phyloP scores from a whole-genome alignment of 495 filamentous ascomycete genomes.

The Jackrogersella multiformis region DNA sequence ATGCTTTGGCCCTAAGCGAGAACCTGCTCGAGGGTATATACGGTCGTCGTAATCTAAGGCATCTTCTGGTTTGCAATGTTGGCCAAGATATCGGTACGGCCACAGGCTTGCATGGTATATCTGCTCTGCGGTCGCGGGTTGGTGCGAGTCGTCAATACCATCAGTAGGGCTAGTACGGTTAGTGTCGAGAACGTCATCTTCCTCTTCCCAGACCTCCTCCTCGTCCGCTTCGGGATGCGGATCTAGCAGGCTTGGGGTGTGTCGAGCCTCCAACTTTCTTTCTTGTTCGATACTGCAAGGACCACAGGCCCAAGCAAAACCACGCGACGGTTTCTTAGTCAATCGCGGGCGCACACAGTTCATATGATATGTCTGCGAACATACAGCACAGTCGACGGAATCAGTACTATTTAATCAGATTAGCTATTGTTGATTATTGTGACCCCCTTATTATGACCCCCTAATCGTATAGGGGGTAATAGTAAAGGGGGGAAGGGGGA shows the following conservation, averaged over 20 bases:
- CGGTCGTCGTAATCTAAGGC: constrained; percentile 97
- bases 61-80: constrained; percentile 96
- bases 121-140: constrained; percentile 87
- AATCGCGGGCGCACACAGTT: constrained; percentile 92
- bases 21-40: constrained; percentile 95
- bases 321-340: constrained; percentile 95
- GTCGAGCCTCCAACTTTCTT: constrained; percentile 87
- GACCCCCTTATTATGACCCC: constrained; percentile 22
- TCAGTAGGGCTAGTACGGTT: constrained; percentile 66
- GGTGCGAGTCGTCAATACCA: constrained; percentile 63
- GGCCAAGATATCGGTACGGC: constrained; percentile 95
- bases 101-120: constrained; percentile 90
- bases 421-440: constrained; percentile 11
- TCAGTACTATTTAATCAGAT: constrained; percentile 68
- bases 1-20: constrained; percentile 88
- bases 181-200: constrained; percentile 71
- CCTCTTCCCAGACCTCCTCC: constrained; percentile 81
- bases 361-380: constrained; percentile 97
- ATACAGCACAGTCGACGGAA: constrained; percentile 97
- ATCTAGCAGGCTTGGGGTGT: constrained; percentile 73
- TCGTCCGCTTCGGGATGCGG: constrained; percentile 73
- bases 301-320: constrained; percentile 97
- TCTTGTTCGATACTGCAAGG: constrained; percentile 95
- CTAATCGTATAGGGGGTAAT: background rate
- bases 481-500: constrained; percentile 7